Base-by-base conservation (phyloP, 1,284 basidiomycete species). In the Marasmius oreades region DNA sequence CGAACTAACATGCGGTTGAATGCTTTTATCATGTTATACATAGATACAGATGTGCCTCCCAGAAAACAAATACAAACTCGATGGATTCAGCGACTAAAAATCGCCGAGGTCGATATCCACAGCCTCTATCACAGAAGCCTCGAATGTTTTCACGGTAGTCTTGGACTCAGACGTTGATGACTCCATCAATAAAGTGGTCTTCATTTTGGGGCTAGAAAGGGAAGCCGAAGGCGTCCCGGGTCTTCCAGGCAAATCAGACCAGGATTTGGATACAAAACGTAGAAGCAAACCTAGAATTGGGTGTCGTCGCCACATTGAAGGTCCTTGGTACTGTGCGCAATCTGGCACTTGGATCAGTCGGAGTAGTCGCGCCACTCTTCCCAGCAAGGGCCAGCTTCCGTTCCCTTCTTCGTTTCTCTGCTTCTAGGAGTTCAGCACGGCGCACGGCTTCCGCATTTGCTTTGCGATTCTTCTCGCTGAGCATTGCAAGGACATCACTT, bases 391-490 rank as follows among this genome's bases (percentile, higher is more conserved):
- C 77, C 51, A 84, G 68, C 68, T 85, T 86, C 52, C 88, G 80
- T 59, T 88, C 85, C 57, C 77, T 75, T 50, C 84, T 75, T 68
- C 84, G 87, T 46, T 84, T 75, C 62, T 88, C 86, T 7, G 81
- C 73, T 59, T 88, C 84, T 34, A 77, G 76, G 42, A 85, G 67
- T 71, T 95, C 93, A 0, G 92, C 89, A 61, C 83, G 84, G 51
- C 89, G 78, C 59, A 94, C 84, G 1, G 84, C 80, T 63, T 93
- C 92, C 59, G 85, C 66, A 58, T 95, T 96, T 47, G 87, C 85
- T 62, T 81, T 83, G 43, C 92, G 81, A 69, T 98, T 96, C 52
- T 92, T 83, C 71, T 95, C 92, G 68, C 95, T 96, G 58, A 97
- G 88, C 67, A 77, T 84, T 18, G 88, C 83, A 31, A 95, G 78